Conservation (phyloP, 176 grass and related monocot genomes). For the Calamus simplicifolius region DNA sequence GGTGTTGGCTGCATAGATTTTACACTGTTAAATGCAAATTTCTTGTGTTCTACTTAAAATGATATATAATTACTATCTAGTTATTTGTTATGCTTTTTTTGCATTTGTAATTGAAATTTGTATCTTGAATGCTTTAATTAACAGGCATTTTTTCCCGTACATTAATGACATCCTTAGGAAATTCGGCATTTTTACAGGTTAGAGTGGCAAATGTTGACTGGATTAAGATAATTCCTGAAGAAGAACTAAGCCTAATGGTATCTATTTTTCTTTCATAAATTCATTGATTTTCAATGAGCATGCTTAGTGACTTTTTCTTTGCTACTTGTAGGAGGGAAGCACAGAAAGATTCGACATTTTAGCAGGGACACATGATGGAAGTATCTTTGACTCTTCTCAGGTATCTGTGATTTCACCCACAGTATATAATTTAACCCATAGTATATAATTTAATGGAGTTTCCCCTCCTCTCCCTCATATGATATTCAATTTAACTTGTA, state of each 20-base stretch:
- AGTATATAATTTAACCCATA: too few species aligned
- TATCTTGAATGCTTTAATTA: too few species aligned
- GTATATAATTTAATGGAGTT: too few species aligned
- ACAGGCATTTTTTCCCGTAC: too few species aligned
- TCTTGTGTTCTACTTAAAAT: too few species aligned
- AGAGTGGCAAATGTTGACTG: constrained; percentile 90
- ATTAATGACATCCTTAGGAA: neutral
- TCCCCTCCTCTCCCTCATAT: too few species aligned
- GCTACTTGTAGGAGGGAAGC: constrained; percentile 71
- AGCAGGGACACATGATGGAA: constrained; percentile 74
- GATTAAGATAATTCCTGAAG: constrained; percentile 76
- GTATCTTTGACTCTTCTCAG: constrained; percentile 75
- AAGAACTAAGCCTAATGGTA: constrained; percentile 85
- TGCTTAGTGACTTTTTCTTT: constrained; percentile 14
- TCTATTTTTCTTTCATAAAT: constrained; percentile 18
- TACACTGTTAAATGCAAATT: too few species aligned
- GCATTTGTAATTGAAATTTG: too few species aligned
- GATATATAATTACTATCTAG: too few species aligned
- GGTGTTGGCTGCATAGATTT: too few species aligned
- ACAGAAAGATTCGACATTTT: constrained; percentile 69
- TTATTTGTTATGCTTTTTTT: too few species aligned
- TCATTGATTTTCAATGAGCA: constrained; percentile 12
- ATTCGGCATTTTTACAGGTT: constrained; percentile 30
- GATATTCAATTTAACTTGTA: too few species aligned
- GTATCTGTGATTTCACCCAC: constrained; percentile 10